Evolutionary conservation across 139 green algal genomes (phyloP), one percentile per base, ranked within the genome.

Genomic region (Mesostigma viride): DNA sequence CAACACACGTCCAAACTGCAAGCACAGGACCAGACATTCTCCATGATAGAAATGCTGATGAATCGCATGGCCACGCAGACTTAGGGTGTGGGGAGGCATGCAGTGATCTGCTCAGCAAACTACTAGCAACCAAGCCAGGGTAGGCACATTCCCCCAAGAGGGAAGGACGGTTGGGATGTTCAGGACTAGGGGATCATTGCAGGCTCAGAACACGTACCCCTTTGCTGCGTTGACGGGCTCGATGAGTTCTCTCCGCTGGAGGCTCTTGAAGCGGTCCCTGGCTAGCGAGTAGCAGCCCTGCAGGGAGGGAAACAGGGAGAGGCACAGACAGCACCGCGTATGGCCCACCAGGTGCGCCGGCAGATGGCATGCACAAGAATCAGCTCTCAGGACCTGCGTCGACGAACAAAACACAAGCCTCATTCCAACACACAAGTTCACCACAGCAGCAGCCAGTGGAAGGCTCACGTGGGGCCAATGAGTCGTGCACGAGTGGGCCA

Each of bases 241-340:
- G 1, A 94, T 78, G 4, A 90, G 27, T 14, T 83, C 85, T 0
- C 85, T 78, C 62, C 82, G 77, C 75, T 95, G 88, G 61, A 95
- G 69, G 58, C 78, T 85, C 67, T 90, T 90, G 78, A 84, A 95
- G 36, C 67, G 59, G 58, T 74, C 67, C 3, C 31, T 64, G 3
- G 27, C 60, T 14, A 74, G 67, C 17, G 67, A 68, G 36, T 28
- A 58, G 40, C 27, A 74, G 14, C 64, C 67, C 67, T 74, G 34
- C 62, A 63, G 11, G 27, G 11, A 63, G 45, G 22, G 26, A 28
- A 70, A 59, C 66, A 57, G 47, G 22, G 62, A 2, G 5, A 26
- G 61, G 45, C 20, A 56, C 20, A 56, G 45, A n/a, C n/a, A n/a
- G n/a, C n/a, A n/a, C n/a, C n/a, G n/a, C n/a, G n/a, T n/a, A n/a